Percentiles rank a stretch among this genome's conserved stretches.
Conservation (phyloP, 805 yeast species). For the Metschnikowia peoriensis region DNA sequence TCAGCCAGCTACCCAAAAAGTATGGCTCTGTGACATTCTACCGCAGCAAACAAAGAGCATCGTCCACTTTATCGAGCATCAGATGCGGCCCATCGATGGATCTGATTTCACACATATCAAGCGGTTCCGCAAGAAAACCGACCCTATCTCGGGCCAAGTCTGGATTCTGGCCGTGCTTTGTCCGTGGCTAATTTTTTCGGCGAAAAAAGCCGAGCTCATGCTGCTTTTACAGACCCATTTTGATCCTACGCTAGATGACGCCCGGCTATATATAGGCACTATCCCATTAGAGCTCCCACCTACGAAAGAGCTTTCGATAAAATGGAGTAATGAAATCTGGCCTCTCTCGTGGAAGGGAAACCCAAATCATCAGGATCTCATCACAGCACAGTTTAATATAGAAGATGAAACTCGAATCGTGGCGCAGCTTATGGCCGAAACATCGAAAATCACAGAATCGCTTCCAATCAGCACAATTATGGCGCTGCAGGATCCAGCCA, state of each 20-base stretch:
- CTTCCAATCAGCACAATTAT: conserved; percentile 59
- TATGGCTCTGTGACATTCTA: conserved; percentile 49
- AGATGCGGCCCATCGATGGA: conserved; percentile 26
- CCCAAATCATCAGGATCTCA: conserved; percentile 68
- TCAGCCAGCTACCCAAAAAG: conserved; percentile 30
- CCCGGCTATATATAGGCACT: conserved; percentile 10
- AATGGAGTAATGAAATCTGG: conserved; percentile 76
- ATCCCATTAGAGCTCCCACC: conserved; percentile 67
- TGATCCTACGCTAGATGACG: conserved; percentile 10
- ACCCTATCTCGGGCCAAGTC: neutral
- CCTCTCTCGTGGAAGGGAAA: conserved; percentile 94
- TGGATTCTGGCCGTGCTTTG: conserved; percentile 47
- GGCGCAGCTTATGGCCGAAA: conserved; percentile 10
- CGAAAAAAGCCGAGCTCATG: conserved; percentile 20
- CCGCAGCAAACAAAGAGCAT: conserved; percentile 36
- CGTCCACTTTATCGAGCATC: conserved; percentile 26
- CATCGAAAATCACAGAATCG: neutral
- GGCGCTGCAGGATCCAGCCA: conserved; percentile 52
- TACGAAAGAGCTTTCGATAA: conserved; percentile 59
- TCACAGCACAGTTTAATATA: conserved; percentile 52
- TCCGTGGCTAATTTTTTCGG: conserved; percentile 33
- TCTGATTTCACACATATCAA: conserved; percentile 47
- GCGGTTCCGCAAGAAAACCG: conserved; percentile 43
- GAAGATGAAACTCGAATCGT: conserved; percentile 35
- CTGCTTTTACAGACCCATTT: conserved; percentile 19